Evolutionary conservation across 257 asterid species (phyloP).

Genomic region (Henckelia pumila): DNA sequence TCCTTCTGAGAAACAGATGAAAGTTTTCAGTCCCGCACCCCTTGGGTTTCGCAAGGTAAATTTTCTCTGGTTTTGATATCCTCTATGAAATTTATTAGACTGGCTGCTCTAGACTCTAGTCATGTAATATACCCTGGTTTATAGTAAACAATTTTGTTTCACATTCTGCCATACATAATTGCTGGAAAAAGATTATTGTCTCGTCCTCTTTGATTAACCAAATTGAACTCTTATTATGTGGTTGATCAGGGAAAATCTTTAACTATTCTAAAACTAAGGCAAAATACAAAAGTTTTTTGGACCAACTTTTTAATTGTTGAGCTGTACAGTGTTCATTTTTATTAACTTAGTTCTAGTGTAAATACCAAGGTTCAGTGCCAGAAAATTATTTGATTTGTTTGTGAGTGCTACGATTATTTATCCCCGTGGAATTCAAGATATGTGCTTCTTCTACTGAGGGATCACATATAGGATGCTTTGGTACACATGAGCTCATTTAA

Average conservation of each 20-base stretch:
- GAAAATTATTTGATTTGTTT: constrained; percentile 1
- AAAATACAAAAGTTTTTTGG: no score
- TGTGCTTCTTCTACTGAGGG: constrained; percentile 12
- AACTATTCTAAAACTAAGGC: no score
- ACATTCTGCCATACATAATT: neutral
- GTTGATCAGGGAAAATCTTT: no score
- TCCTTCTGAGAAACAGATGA: constrained; percentile 95
- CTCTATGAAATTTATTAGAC: constrained; percentile 9
- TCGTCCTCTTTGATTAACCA: neutral
- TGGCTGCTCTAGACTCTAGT: neutral
- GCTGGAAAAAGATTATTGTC: neutral
- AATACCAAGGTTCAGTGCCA: no score
- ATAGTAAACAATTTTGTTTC: neutral
- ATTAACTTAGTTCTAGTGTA: constrained; percentile 14
- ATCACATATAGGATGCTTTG: neutral
- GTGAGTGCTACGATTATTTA: constrained; percentile 7
- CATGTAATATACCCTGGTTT: constrained; percentile 1
- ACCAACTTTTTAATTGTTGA: neutral
- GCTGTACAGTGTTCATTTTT: constrained; percentile 1
- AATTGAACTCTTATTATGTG: neutral
- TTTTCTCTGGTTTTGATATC: constrained; percentile 17
- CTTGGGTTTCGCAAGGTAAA: constrained; percentile 87
- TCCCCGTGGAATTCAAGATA: constrained; percentile 7
- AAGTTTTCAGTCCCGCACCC: constrained; percentile 77
- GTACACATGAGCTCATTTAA: neutral